Evolutionary conservation across 805 yeast genomes (phyloP), one percentile per base, ranked within the genome.

Genomic region (Ogataea pilisensis): DNA sequence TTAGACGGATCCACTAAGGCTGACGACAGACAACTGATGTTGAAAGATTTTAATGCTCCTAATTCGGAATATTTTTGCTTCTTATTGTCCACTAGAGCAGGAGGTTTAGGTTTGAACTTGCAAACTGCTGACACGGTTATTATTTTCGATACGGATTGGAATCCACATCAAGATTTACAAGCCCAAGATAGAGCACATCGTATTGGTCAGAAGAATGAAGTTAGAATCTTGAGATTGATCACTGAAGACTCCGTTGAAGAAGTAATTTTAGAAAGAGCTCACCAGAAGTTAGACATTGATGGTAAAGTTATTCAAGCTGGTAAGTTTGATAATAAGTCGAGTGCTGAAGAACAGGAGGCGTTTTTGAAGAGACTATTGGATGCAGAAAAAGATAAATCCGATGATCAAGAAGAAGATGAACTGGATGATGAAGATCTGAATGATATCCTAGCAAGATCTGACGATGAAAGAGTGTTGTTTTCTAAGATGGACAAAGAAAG

Each of bases 241-340:
- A 82, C 91, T 2, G 78, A 81, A 39, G 91, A 85, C 55, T 82
- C 95, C 2, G 88, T 85, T 26, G 95, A 85, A 65, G 95, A 85
- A 57, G 83, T 81, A 21, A 85, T 85, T 46, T 69, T 85, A 52
- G 91, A 85, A 55, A 75, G 89, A 60, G 95, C 95, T 0, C 85
- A 79, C 61, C 87, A 83, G 54, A 85, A 85, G 59, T 69, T 85
- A 54, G 93, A 85, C 56, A 85, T 85, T 49, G 95, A 85, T 60
- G 95, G 93, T 42, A 85, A 85, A 60, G 95, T 85, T 53, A 85
- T 85, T 62, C 95, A 85, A 59, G 95, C 95, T 8, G 95, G 95
- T 77, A 85, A 85, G 58, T 85, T 85, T 57, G 91, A 85, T 65
- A 84, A 85, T 56, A 85, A 85, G 60, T 83, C 91, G 3, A 85